phyloP scores from a whole-genome alignment of 495 filamentous ascomycete species.

The Tuber borchii region DNA sequence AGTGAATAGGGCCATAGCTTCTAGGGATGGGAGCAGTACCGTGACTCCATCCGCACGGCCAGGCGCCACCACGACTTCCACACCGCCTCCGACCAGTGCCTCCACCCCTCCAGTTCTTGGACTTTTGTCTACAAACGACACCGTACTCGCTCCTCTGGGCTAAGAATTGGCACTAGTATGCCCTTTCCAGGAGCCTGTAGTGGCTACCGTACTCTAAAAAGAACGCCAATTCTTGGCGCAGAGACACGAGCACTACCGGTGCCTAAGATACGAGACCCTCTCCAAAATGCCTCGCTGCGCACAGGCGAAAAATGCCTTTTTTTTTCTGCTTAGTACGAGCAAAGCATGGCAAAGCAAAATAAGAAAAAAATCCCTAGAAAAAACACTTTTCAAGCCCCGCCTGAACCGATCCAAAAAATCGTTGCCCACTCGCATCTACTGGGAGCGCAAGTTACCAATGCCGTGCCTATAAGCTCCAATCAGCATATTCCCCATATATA shows the following conservation, averaged over 20 bases:
- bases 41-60: neutral
- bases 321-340: neutral
- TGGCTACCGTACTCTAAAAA: neutral
- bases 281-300: neutral
- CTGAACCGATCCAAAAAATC: neutral
- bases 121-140: neutral
- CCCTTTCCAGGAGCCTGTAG: neutral
- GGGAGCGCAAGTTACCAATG: neutral
- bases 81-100: neutral
- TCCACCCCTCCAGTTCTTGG: neutral
- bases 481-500: neutral
- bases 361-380: neutral
- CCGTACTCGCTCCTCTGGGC: neutral
- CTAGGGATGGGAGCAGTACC: too few species aligned
- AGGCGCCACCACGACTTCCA: neutral
- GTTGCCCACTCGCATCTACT: neutral
- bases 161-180: neutral
- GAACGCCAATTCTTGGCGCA: neutral
- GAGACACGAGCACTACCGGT: neutral
- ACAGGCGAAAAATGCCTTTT: neutral
- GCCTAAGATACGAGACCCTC: neutral
- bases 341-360: neutral
- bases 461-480: constrained; percentile 4
- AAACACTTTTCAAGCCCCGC: neutral
- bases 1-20: too few species aligned